Percentiles rank a stretch among this genome's conserved stretches.
phyloP scores from a whole-genome alignment of 78 protist species.

The Dictyostelium discoideum region DNA sequence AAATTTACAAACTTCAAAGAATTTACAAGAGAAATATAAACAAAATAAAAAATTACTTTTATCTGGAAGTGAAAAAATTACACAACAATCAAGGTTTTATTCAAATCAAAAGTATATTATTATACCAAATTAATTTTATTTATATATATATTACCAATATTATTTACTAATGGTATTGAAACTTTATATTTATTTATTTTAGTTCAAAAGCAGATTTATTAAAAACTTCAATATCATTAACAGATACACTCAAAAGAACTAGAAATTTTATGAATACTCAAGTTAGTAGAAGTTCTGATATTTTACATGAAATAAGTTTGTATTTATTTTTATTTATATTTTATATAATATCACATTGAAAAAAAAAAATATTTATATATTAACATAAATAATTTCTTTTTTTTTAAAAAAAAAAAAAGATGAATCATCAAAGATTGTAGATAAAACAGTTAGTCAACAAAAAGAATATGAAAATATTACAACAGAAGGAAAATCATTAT shows the following conservation, averaged over 20 bases:
- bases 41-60: constrained; percentile 33
- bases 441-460: constrained; percentile 47
- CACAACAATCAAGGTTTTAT: constrained; percentile 30
- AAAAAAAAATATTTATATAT: neutral
- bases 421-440: constrained; percentile 42
- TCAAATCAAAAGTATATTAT: neutral
- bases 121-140: neutral
- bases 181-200: neutral
- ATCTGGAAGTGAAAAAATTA: constrained; percentile 23
- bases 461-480: constrained; percentile 34
- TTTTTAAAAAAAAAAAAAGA: neutral
- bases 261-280: constrained; percentile 58
- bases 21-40: constrained; percentile 45
- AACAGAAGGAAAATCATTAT: constrained; percentile 37
- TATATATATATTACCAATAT: neutral
- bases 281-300: constrained; percentile 38
- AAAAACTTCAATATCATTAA: constrained; percentile 47
- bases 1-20: constrained; percentile 42
- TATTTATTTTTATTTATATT: neutral
- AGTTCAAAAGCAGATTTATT: constrained; percentile 39
- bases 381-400: too few relatives aligned
- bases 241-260: constrained; percentile 38
- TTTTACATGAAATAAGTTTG: constrained; percentile 29
- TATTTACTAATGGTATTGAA: neutral
- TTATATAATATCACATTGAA: too few relatives aligned